phyloP scores from a whole-genome alignment of 345 rosid genomes.

The thale cress (Arabidopsis thaliana) region TAIR10.1 NC_003070.9:29024001-29024500 shows the following conservation, averaged over 20 bases:
- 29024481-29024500: constrained; percentile 61
- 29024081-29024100: constrained; percentile 58
- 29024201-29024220: neutral
- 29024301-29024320: constrained; percentile 71
- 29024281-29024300: constrained; percentile 72
- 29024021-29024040: constrained; percentile 56
- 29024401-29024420: neutral
- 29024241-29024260: constrained; percentile 56
- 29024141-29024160: constrained; percentile 60
- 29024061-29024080: constrained; percentile 57
- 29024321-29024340: constrained; percentile 58
- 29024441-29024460: constrained; percentile 69
- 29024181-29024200: neutral
- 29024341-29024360: constrained; percentile 11
- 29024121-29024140: constrained; percentile 74
- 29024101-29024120: constrained; percentile 62
- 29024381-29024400: neutral
- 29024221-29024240: neutral
- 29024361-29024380: constrained; percentile 24
- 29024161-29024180: constrained; percentile 31
- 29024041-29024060: constrained; percentile 54
- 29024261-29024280: constrained; percentile 62
- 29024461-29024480: constrained; percentile 73
- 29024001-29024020: constrained; percentile 68
- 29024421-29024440: constrained; percentile 75